A percentile compares a stretch with the other conserved stretches of the same genome.
Evolutionary conservation across 441 rosid genomes (phyloP).

Genomic region (Syzygium malaccense): DNA sequence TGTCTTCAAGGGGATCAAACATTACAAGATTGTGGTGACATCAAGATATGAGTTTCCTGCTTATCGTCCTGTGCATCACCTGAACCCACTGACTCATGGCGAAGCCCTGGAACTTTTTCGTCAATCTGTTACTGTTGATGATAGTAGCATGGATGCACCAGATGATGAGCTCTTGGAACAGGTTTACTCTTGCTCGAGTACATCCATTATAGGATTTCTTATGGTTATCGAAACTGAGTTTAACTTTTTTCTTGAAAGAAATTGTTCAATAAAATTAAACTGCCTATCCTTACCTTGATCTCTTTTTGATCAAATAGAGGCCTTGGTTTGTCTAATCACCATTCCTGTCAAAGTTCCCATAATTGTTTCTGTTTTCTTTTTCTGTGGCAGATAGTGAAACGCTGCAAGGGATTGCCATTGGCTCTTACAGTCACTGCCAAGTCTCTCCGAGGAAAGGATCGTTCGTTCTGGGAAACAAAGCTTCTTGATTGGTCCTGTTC

Average conservation of each 20-base stretch:
- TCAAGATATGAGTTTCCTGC: slow-evolving; percentile 50
- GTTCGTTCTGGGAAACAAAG: neutral
- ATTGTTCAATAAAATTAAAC: neutral
- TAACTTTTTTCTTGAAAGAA: neutral
- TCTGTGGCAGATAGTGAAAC: neutral
- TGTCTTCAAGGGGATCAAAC: slow-evolving; percentile 1
- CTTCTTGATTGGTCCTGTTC: neutral
- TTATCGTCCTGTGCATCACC: slow-evolving; percentile 21
- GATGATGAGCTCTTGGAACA: slow-evolving; percentile 25
- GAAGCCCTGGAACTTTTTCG: slow-evolving; percentile 40
- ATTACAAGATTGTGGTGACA: slow-evolving; percentile 61
- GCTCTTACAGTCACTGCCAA: neutral
- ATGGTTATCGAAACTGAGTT: neutral
- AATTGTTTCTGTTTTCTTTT: neutral
- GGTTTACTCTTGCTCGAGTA: slow-evolving; percentile 11
- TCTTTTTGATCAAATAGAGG: neutral
- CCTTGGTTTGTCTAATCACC: neutral
- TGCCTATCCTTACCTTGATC: neutral
- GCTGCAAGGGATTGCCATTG: slow-evolving; percentile 5
- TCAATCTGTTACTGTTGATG: slow-evolving; percentile 12
- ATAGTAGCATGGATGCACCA: slow-evolving; percentile 3
- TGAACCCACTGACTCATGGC: slow-evolving; percentile 22
- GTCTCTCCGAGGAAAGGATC: slow-evolving; percentile 1
- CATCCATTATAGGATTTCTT: neutral
- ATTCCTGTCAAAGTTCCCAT: neutral